Base-by-base conservation (phyloP, 208 protist species). In the Strigomonas culicis region DNA sequence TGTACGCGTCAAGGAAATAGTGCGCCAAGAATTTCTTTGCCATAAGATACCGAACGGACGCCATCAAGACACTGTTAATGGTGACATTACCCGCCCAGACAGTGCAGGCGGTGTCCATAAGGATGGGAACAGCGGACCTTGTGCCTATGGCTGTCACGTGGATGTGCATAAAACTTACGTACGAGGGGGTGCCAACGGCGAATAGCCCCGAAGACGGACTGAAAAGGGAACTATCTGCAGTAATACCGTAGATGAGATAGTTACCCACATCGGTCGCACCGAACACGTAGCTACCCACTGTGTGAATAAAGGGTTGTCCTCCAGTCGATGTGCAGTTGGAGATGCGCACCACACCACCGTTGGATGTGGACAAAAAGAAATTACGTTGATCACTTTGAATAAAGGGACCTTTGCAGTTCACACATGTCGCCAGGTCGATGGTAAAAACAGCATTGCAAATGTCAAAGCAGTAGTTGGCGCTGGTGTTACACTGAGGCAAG, bases 81-180 rank as follows among this genome's bases (percentile, higher is more conserved):
- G 52, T 58, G 13, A 58, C 7, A 22, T 58, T 58, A 17, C 52
- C 52, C 7, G 25, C 25, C 24, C 30, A 58, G 7, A 58, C 31
- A 2, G 52, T 28, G 30, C 4, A 22, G 22, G 4, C 7, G 3
- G 21, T 58, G 6, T 8, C 6, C 30, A 28, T 8, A 34, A 13
- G 3, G 21, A 8, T 2, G 4, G 30, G n/a, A 2, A 21, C 31
- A 3, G 52, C 15, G 3, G 25, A 4, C 25, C 7, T 22, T 21
- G 13, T 31, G 6, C 52, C 52, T 13, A 58, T 8, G 4, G 52
- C n/a, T 34, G 21, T 8, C 3, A 28, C 52, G 17, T 58, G 21
- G 52, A 58, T 58, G 25, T 58, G 15, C 27, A 39, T 28, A 15
- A 21, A 58, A 8, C 17, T 34, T 2, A 21, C 4, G 7, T 4